These are phyloP conservation scores for Striga hermonthica DNA, from an alignment of 305 asterid species.

Conservation along the genomic window DNA sequence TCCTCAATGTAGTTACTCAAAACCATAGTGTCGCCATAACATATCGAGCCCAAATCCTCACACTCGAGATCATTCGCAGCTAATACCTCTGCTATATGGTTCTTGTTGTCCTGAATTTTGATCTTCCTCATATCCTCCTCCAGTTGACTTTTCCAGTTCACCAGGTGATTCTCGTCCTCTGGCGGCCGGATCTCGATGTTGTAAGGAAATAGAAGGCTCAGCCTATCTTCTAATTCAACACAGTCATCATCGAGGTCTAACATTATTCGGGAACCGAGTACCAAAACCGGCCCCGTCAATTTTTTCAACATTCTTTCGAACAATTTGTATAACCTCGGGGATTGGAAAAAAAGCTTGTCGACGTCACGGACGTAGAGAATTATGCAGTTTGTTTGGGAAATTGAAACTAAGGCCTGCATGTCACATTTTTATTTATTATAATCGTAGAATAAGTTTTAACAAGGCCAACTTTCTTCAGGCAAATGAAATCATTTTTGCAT, in stretches of 20 bases:
- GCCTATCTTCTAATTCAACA: conserved; percentile 57
- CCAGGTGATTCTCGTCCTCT: conserved; percentile 72
- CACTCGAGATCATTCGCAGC: conserved; percentile 93
- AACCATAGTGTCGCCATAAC: conserved; percentile 63
- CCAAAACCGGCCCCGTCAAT: conserved; percentile 73
- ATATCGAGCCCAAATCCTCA: conserved; percentile 79
- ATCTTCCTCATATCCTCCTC: conserved; percentile 84
- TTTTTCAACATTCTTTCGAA: conserved; percentile 73
- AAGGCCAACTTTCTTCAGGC: not conserved
- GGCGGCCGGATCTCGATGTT: conserved; percentile 83
- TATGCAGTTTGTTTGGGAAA: conserved; percentile 55
- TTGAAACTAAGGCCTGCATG: conserved; percentile 69
- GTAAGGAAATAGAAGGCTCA: conserved; percentile 69
- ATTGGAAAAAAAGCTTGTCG: conserved; percentile 60
- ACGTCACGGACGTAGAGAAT: conserved; percentile 89
- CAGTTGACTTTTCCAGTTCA: conserved; percentile 83
- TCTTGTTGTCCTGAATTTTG: conserved; percentile 76
- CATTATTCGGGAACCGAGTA: conserved; percentile 78
- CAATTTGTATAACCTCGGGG: conserved; percentile 57
- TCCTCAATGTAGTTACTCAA: conserved; percentile 76
- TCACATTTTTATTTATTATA: conserved; percentile 27
- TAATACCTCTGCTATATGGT: conserved; percentile 87
- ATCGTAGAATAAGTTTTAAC: conserved; percentile 6
- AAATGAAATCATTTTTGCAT: not conserved
- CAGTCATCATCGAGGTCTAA: conserved; percentile 57